Conservation (phyloP, 371 early-diverging fungal species). For the Thermomucor indicae-seudaticae region DNA sequence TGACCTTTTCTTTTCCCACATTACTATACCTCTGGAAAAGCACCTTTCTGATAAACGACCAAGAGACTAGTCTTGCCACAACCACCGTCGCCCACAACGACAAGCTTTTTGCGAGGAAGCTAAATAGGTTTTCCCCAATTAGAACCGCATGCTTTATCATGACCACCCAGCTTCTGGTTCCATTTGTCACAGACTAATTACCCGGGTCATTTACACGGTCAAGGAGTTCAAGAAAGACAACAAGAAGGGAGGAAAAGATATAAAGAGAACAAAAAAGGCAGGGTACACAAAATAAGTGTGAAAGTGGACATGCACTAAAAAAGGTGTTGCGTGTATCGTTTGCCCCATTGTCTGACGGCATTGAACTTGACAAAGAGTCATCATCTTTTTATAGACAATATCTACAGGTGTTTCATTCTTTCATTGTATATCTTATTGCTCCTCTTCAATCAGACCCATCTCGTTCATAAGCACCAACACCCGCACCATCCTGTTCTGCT, state of each 20-base stretch:
- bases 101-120: slow-evolving; percentile 49
- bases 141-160: too few species aligned
- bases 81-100: slow-evolving; percentile 65
- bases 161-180: not conserved
- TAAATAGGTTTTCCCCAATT: too few species aligned
- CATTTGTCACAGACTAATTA: not conserved
- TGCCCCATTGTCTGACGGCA: not conserved
- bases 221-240: not conserved
- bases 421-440: slow-evolving; percentile 1
- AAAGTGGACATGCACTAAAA: slow-evolving; percentile 6
- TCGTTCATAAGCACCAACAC: slow-evolving; percentile 26
- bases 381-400: not conserved
- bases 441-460: slow-evolving; percentile 23
- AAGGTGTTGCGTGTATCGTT: not conserved
- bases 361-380: not conserved
- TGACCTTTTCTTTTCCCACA: not conserved
- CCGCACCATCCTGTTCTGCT: slow-evolving; percentile 18
- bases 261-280: slow-evolving; percentile 6
- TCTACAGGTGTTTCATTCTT: not conserved
- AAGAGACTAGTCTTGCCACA: slow-evolving; percentile 87
- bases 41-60: slow-evolving; percentile 78
- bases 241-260: not conserved
- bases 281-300: not conserved
- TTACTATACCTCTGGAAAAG: slow-evolving; percentile 73
- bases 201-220: slow-evolving; percentile 6